Percentiles rank a stretch among this genome's conserved stretches.
phyloP scores from a whole-genome alignment of 768 basidiomycete species.

The Naganishia onofrii region DNA sequence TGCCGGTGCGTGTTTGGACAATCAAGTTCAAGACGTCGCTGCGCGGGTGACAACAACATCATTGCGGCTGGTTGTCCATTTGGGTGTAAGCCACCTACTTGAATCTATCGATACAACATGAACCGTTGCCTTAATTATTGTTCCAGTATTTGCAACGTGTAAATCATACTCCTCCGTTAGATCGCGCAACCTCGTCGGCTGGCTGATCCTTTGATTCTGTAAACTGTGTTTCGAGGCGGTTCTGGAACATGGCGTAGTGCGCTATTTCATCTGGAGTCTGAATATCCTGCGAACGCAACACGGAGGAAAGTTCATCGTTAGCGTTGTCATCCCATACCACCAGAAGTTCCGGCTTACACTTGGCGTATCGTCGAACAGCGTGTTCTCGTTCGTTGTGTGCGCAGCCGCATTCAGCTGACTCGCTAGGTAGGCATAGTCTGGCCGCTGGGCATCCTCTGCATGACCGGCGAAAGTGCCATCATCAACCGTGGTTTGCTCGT shows the following conservation, averaged over 20 bases:
- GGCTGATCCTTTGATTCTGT: background rate
- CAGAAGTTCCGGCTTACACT: background rate
- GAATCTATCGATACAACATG: too few species aligned
- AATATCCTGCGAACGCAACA: background rate
- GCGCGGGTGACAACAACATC: too few species aligned
- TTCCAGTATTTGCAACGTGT: too few species aligned
- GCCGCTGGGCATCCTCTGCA: background rate
- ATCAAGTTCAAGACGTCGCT: too few species aligned
- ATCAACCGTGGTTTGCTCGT: background rate
- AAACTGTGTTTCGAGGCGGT: background rate
- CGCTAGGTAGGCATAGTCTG: background rate
- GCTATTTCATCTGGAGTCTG: conserved; percentile 1
- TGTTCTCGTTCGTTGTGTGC: background rate
- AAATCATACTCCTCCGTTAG: too few species aligned
- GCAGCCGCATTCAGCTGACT: background rate
- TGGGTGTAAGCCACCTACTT: too few species aligned
- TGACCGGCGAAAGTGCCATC: background rate
- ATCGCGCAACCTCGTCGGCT: too few species aligned
- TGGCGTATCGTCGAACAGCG: background rate
- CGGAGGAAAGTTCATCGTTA: background rate
- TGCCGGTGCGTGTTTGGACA: too few species aligned
- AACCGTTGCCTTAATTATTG: too few species aligned
- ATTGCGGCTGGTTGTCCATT: too few species aligned
- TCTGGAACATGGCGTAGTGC: background rate
- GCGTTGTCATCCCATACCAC: background rate